A percentile compares a stretch with the other conserved stretches of the same genome.
Conservation (phyloP, 495 filamentous ascomycete species). For the Daldinia vernicosa region DNA sequence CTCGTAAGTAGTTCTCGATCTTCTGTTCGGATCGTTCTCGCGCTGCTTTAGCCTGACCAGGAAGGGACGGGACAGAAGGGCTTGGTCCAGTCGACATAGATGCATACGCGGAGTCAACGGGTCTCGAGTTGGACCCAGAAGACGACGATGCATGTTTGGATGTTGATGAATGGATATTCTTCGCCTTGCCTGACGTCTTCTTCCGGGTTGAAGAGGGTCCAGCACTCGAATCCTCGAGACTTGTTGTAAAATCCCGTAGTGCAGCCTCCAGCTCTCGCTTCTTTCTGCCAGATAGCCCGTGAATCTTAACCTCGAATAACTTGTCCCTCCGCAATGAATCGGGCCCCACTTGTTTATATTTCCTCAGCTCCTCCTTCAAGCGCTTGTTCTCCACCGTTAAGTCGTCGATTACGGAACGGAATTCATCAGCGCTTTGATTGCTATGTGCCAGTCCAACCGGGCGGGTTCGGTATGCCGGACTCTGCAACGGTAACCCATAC, state of each 20-base stretch:
- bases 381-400: conserved; percentile 76
- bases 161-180: conserved; percentile 45
- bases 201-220: conserved; percentile 49
- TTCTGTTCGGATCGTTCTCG: conserved; percentile 57
- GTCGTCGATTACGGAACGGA: conserved; percentile 68
- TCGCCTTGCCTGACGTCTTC: conserved; percentile 46
- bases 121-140: conserved; percentile 62
- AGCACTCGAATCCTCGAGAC: conserved; percentile 55
- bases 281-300: conserved; percentile 70
- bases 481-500: conserved; percentile 24
- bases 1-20: conserved; percentile 66
- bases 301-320: conserved; percentile 79
- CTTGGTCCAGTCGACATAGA: conserved; percentile 70
- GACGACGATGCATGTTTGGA: conserved; percentile 60
- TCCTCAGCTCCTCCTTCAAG: conserved; percentile 72
- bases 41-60: conserved; percentile 39
- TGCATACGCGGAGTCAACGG: conserved; percentile 76
- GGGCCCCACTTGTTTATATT: conserved; percentile 70
- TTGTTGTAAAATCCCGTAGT: conserved; percentile 70
- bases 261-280: conserved; percentile 78
- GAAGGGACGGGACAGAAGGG: conserved; percentile 46
- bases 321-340: conserved; percentile 69
- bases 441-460: conserved; percentile 52
- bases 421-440: conserved; percentile 14
- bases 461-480: conserved; percentile 36